Conservation (phyloP, 2,329 filamentous ascomycete species). For the Diaporthe vaccinii region DNA sequence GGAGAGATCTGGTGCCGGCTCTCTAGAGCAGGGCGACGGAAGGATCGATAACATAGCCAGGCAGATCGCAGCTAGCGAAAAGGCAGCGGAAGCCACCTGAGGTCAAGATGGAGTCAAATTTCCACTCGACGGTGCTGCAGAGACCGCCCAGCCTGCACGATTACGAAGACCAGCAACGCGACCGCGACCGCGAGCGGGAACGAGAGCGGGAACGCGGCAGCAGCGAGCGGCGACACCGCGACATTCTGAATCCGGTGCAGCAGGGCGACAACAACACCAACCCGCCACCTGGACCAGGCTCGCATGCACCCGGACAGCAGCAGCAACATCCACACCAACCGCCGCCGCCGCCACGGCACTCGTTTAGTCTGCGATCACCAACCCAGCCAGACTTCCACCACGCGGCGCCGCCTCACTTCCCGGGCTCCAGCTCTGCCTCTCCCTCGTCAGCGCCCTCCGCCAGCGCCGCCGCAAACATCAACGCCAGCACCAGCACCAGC, state of each 20-base stretch:
- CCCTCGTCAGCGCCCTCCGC: slow-evolving; percentile 44
- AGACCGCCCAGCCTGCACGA: slow-evolving; percentile 56
- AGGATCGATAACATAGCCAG: background rate
- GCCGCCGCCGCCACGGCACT: slow-evolving; percentile 54
- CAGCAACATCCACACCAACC: slow-evolving; percentile 26
- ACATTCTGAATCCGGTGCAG: slow-evolving; percentile 58
- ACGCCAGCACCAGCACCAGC: slow-evolving; percentile 45
- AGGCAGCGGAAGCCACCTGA: background rate
- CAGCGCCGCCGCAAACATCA: slow-evolving; percentile 45
- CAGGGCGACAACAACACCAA: slow-evolving; percentile 41
- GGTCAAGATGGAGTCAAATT: slow-evolving; percentile 60
- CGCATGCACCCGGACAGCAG: slow-evolving; percentile 21
- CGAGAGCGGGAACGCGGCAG: slow-evolving; percentile 36
- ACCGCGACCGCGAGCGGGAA: slow-evolving; percentile 37
- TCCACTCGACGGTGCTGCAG: slow-evolving; percentile 65
- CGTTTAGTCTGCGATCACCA: slow-evolving; percentile 65
- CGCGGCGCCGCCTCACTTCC: slow-evolving; percentile 45
- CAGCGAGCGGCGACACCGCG: slow-evolving; percentile 56
- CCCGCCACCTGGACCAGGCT: slow-evolving; percentile 9
- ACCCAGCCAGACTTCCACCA: slow-evolving; percentile 57
- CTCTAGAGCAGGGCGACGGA: slow-evolving; percentile 16
- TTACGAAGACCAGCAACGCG: slow-evolving; percentile 53
- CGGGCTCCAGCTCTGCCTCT: slow-evolving; percentile 48
- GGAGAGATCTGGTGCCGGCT: slow-evolving; percentile 35
- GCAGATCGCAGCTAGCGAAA: background rate